Evolutionary conservation across 345 rosid genomes (phyloP), one percentile per base, ranked within the genome.

Genomic region (Geranium rotundifolium): DNA sequence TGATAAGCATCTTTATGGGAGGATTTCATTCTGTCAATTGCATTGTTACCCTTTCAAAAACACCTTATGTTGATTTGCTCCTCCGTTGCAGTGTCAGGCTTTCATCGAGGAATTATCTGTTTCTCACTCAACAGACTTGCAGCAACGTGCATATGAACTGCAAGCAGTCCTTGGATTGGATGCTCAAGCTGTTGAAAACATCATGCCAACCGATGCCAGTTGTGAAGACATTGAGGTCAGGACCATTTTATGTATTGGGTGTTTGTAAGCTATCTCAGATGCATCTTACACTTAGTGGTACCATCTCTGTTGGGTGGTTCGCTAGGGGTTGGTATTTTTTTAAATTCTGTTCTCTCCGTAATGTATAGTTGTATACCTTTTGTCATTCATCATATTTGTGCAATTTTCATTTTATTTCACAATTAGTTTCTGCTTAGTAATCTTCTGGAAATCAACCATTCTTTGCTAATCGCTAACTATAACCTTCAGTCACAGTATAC

Each of bases 91-190:
- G 37, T 93, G 92, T 68, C 97, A 93, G 71, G 79, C 97, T 30
- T 75, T 93, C 74, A 79, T 86, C 41, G 99, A 90, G 75, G 97
- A 88, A 75, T 75, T 86, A 68, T 76, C 86, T 67, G 96, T 89
- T 70, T 90, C 99, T 70, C 95, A 90, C 77, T 93, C 97, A 65
- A 86, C 97, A 65, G 99, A 93, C 77, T 75, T 93, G 74, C 99
- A 93, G 84, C 99, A 93, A 71, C 97, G 96, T 67, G 97, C 97
- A 9, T 93, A 93, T 73, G 99, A 93, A 80, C 86, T 93, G 65
- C 92, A 90, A 76, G 85, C 90, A 59, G 75, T 86, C 62, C 50
- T 82, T 72, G 77, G 76, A 64, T 79, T 93, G 58, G 95, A 88
- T 80, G 81, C 78, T 58, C 80, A 29, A 17, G 80, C 97, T 71